Percentiles rank a stretch among this genome's conserved stretches.
phyloP scores from a whole-genome alignment of 2,329 filamentous ascomycete genomes.

The Colletotrichum lupini region DNA sequence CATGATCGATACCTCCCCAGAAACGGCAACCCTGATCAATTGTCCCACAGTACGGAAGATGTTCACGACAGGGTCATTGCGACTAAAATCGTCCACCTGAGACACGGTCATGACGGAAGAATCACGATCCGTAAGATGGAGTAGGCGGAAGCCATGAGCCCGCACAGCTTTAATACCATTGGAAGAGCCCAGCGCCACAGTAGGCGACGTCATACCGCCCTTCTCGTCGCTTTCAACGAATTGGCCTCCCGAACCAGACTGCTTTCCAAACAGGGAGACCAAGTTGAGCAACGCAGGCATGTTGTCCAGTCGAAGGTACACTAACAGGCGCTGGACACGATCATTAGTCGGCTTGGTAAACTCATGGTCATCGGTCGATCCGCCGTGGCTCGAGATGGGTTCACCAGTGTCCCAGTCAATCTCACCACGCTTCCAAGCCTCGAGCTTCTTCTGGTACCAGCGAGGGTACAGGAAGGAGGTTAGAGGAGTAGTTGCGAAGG shows the following conservation, averaged over 20 bases:
- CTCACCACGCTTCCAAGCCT: constrained; percentile 78
- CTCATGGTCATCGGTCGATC: constrained; percentile 48
- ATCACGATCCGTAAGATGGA: constrained; percentile 90
- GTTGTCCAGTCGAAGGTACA: constrained; percentile 87
- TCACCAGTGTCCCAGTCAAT: constrained; percentile 80
- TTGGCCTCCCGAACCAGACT: constrained; percentile 33
- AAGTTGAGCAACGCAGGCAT: constrained; percentile 85
- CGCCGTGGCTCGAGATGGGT: constrained; percentile 44
- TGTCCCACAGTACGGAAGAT: constrained; percentile 90
- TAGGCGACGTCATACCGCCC: not conserved
- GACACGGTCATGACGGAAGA: constrained; percentile 96
- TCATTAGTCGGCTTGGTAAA: constrained; percentile 58
- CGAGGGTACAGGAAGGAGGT: constrained; percentile 80
- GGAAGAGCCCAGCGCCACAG: not conserved
- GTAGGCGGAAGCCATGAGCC: constrained; percentile 85
- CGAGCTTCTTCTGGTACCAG: constrained; percentile 64
- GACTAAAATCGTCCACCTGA: constrained; percentile 78
- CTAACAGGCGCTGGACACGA: constrained; percentile 74
- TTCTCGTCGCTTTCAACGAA: constrained; percentile 34
- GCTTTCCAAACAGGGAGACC: constrained; percentile 78
- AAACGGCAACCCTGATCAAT: constrained; percentile 84
- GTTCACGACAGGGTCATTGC: constrained; percentile 87
- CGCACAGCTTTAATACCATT: constrained; percentile 61
- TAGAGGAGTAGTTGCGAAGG: constrained; percentile 84
- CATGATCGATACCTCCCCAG: constrained; percentile 83